Conservation (phyloP, 2,329 filamentous ascomycete genomes). For the Aspergillus transmontanensis region DNA sequence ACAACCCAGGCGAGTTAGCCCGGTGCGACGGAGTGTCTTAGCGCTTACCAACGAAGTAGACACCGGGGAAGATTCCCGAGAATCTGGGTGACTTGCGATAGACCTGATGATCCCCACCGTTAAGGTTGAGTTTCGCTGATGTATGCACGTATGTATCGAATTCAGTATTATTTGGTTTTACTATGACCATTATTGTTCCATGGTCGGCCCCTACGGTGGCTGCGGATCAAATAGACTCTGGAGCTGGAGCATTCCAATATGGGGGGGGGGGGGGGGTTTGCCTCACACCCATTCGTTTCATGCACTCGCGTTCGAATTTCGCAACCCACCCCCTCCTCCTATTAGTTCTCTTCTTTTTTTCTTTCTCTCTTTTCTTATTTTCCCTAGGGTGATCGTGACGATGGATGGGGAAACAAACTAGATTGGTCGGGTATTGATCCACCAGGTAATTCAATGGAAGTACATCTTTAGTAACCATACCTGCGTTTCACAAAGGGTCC, state of each 20-base stretch:
- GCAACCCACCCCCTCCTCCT: not conserved
- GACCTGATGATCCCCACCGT: constrained; percentile 15
- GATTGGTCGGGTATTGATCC: constrained; percentile 4
- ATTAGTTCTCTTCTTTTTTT: not conserved
- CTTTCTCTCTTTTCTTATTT: constrained; percentile 7
- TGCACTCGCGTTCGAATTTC: not conserved
- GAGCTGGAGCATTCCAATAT: constrained; percentile 21
- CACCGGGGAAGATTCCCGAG: constrained; percentile 16
- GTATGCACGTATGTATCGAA: not conserved
- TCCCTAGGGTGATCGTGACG: constrained; percentile 2
- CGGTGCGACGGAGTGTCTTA: not conserved
- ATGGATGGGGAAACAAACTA: constrained; percentile 1
- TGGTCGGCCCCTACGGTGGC: constrained; percentile 9
- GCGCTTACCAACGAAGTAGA: not conserved
- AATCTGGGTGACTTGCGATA: constrained; percentile 13
- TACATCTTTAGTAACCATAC: constrained; percentile 1
- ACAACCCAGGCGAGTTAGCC: constrained; percentile 3
- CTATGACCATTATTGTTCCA: not conserved
- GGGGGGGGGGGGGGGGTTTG: not conserved
- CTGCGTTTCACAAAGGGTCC: constrained; percentile 7
- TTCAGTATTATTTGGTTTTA: not conserved
- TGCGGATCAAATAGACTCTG: constrained; percentile 11
- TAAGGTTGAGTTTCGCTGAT: constrained; percentile 18
- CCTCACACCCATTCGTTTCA: constrained; percentile 1
- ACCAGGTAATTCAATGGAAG: not conserved